Evolutionary conservation across 305 asterid genomes (phyloP).

Genomic region (Solanum hybrid): DNA sequence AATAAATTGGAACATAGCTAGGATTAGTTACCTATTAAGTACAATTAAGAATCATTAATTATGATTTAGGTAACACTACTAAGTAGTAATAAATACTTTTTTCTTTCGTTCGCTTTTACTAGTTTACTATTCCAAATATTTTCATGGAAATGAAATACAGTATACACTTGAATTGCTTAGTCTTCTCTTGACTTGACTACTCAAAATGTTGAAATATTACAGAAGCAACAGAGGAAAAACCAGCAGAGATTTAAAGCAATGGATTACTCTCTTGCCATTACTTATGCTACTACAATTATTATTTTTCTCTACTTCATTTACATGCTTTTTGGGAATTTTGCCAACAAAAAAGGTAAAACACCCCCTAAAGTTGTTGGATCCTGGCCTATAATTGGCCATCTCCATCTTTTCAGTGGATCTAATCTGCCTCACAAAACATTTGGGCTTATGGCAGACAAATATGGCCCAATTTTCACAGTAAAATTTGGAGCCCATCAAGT

Average conservation of each 20-base stretch:
- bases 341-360: not conserved
- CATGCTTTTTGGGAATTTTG: not conserved
- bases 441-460: conserved; percentile 24
- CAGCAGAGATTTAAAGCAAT: not conserved
- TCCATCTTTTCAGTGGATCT: conserved; percentile 18
- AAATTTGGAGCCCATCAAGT: conserved; percentile 18
- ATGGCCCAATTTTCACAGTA: conserved; percentile 31
- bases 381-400: conserved; percentile 33
- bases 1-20: not conserved
- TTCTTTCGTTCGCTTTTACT: not conserved
- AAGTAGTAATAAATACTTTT: no score
- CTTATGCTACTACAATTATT: not conserved
- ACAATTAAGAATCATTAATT: not conserved
- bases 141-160: not conserved
- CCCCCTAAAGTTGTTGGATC: conserved; percentile 31
- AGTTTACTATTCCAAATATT: not conserved
- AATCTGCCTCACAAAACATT: conserved; percentile 18
- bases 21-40: not conserved
- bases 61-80: not conserved
- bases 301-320: not conserved
- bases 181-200: not conserved
- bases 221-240: not conserved
- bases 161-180: not conserved
- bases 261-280: not conserved
- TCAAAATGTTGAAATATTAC: not conserved